Percentiles rank a stretch among this genome's conserved stretches.
Evolutionary conservation across 2,329 filamentous ascomycete genomes (phyloP).

Genomic region (Botryotinia globosa): DNA sequence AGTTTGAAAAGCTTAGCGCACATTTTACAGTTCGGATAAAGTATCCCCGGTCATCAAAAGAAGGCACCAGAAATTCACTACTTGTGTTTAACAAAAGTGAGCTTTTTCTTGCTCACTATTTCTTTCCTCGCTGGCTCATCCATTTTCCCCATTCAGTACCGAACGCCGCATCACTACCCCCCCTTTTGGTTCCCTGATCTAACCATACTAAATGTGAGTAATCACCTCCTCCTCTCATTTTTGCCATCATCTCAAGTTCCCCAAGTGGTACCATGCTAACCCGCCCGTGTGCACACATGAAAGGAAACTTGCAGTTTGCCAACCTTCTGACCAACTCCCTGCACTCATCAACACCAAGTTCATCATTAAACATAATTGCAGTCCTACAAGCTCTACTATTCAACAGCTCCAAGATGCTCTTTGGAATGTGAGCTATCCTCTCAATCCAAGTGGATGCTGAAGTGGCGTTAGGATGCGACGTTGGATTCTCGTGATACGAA

Average conservation of each 20-base stretch:
- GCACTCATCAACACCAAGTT: conserved; percentile 58
- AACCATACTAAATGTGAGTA: rapidly evolving
- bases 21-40: background rate
- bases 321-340: conserved; percentile 54
- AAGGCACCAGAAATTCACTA: background rate
- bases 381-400: conserved; percentile 75
- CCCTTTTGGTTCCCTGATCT: background rate
- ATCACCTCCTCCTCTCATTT: background rate
- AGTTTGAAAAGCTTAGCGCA: background rate
- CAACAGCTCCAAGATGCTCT: conserved; percentile 71
- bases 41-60: rapidly evolving
- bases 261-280: conserved; percentile 64
- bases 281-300: conserved; percentile 79
- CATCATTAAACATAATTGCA: conserved; percentile 85
- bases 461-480: conserved; percentile 18
- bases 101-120: background rate
- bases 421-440: conserved; percentile 66
- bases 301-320: conserved; percentile 67
- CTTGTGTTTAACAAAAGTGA: background rate
- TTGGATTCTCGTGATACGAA: conserved; percentile 44
- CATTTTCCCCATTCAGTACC: conserved; percentile 1
- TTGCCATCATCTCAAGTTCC: conserved; percentile 41
- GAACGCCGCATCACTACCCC: background rate
- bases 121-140: background rate
- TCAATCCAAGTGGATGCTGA: conserved; percentile 51